Evolutionary conservation across 768 basidiomycete species (phyloP), one percentile per base, ranked within the genome.

Genomic region (Boletus fagicola): DNA sequence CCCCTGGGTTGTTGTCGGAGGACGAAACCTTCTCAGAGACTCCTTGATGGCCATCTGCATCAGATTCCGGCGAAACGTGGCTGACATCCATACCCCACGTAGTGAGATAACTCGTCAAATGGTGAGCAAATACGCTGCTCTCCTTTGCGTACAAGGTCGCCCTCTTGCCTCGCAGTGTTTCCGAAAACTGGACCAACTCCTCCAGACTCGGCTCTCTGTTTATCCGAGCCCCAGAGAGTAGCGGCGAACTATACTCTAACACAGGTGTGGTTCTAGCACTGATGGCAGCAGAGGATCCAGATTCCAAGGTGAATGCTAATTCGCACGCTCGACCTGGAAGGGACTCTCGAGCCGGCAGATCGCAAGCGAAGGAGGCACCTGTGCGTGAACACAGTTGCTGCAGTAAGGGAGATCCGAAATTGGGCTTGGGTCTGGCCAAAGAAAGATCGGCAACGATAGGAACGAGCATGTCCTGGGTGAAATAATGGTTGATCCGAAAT

Each of bases 11-110:
- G 38, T 45, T 59, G 45, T 57, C 59, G 2, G 61, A 22, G 33
- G 54, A 58, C 18, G 54, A 53, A 22, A 45, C 22, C 54, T 48
- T 64, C 33, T 71, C 72, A 26, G 40, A 49, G 28, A 54, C 12
- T 42, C 31, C 28, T 38, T 63, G 72, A 36, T 59, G 51, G n/a
- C 66, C 69, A 51, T 89, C 85, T 2, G 71, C 71, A 22, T 80
- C 82, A 12, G 79, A 77, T 51, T 86, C 85, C 2, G 82, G 77
- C 9, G 87, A 84, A 44, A 86, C 78, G 74, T 94, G 93, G 51
- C 83, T 86, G 43, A 98, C 87, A 65, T 96, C 92, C 86, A 98
- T 83, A 13, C 95, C 94, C 96, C 96, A 98, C 6, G 90, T 83
- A 22, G 90, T 91, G 56, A 99, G 80, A 73, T 96, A 97, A 63